These are phyloP conservation scores for Eucalyptus sp. DNA, from an alignment of 345 rosid species.

Conservation along the genomic window DNA sequence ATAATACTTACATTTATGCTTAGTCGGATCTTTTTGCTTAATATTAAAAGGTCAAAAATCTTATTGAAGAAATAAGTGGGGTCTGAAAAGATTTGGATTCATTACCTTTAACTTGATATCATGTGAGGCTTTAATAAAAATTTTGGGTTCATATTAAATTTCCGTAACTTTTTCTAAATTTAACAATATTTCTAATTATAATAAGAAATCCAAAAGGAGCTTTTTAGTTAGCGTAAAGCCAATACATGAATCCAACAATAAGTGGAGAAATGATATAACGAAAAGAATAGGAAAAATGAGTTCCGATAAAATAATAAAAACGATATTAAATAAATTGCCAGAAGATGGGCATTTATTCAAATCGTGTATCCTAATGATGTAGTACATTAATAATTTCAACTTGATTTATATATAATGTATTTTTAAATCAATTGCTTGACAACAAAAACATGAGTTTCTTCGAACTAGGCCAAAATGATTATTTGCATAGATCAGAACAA, in stretches of 20 bases:
- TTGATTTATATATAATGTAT: background rate
- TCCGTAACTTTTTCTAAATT: background rate
- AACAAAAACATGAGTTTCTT: background rate
- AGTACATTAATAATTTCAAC: background rate
- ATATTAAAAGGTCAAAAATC: rapidly evolving
- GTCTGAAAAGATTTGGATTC: no score
- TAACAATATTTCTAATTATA: background rate
- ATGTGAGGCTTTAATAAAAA: no score
- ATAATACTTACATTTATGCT: no score
- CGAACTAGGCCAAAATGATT: background rate
- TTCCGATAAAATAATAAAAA: background rate
- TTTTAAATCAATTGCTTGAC: background rate
- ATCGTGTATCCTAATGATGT: background rate
- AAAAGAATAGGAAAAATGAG: background rate
- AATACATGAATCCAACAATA: background rate
- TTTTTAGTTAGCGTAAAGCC: background rate
- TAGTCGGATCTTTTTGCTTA: rapidly evolving
- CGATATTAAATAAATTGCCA: background rate
- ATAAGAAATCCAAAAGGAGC: background rate
- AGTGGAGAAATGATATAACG: background rate
- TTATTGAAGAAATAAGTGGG: background rate
- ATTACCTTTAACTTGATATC: rapidly evolving
- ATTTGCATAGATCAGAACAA: background rate
- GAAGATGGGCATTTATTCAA: background rate
- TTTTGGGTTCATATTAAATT: rapidly evolving